Base-by-base conservation (phyloP, 1,139 yeast species). In the Entelexis sorbosivorans region DNA sequence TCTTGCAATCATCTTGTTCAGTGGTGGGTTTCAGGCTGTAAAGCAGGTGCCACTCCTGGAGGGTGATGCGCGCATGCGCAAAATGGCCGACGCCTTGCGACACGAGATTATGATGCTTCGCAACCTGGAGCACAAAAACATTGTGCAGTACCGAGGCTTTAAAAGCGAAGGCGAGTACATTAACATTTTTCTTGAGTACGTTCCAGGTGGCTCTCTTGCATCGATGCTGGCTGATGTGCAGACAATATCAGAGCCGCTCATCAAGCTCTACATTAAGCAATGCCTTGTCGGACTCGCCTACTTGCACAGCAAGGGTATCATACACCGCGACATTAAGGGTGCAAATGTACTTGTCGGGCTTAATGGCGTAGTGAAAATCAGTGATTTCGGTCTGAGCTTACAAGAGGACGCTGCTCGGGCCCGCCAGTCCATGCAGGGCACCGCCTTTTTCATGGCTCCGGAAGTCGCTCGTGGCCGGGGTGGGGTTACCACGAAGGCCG, bases 401-500 rank as follows among this genome's bases (percentile, higher is more conserved):
- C 64, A 64, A n/a, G 49, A 66, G 59, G 52, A 64, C 61, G 19
- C 59, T 58, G 47, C 66, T 63, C 17, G 67, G 61, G 46, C 89
- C 86, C 67, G 91, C 95, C 5, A 89, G 87, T 64, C 73, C 95
- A 57, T 97, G 91, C 50, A 91, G 87, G 98, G 99, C 0, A 91
- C 98, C 0, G 97, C 98, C 17, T 91, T 88, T 65, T 91, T 97
- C 93, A 93, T 93, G 98, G 94, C 97, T 0, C 98, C 98, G 0
- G 99, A 93, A 61, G 95, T 93, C 1, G 84, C 93, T 38, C 42
- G 56, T 5, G 70, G 80, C 60, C 95, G 87, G 63, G 83, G 83
- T 45, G 95, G 89, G 2, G 93, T 91, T 63, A 81, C 87, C 58
- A 84, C 76, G 62, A 78, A 85, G 61, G 95, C 97, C 1, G 98